Percentiles rank a stretch among this genome's conserved stretches.
phyloP scores from a whole-genome alignment of 2,329 filamentous ascomycete genomes.

The Penicillium sp. region DNA sequence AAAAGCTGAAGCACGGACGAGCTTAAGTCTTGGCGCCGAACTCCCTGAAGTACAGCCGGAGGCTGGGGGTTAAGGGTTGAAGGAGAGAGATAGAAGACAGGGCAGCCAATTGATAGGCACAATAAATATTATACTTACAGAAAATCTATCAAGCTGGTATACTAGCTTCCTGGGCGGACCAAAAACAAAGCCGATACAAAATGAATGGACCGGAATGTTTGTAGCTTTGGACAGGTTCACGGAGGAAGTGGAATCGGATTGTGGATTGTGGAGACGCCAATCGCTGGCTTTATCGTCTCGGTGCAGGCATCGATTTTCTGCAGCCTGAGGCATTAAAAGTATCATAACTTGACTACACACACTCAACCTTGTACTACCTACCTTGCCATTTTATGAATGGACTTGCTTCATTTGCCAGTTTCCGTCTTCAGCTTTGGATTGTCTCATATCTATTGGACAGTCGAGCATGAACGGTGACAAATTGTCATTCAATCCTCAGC shows the following conservation, averaged over 20 bases:
- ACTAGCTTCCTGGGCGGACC: neutral
- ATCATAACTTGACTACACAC: neutral
- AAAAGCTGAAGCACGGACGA: conserved; percentile 4
- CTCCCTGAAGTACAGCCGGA: neutral
- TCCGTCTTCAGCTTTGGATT: neutral
- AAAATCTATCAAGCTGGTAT: neutral
- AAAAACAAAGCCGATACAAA: neutral
- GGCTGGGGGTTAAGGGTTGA: neutral
- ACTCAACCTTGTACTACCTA: too few species aligned
- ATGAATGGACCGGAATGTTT: conserved; percentile 5
- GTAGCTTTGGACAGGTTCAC: neutral
- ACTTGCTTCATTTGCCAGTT: neutral
- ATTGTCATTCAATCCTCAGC: too few species aligned
- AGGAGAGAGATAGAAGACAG: neutral
- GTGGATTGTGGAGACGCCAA: conserved; percentile 9
- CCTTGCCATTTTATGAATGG: neutral
- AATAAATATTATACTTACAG: neutral
- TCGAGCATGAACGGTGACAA: neutral
- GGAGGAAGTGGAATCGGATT: conserved; percentile 3
- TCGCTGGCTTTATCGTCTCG: neutral
- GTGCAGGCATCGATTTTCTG: neutral
- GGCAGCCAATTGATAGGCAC: neutral
- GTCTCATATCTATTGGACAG: neutral
- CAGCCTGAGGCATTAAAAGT: neutral
- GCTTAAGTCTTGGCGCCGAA: conserved; percentile 1